Percentiles rank a stretch among this genome's conserved stretches.
Evolutionary conservation across 305 asterid species (phyloP).

Genomic region (Fraxinus floribunda): DNA sequence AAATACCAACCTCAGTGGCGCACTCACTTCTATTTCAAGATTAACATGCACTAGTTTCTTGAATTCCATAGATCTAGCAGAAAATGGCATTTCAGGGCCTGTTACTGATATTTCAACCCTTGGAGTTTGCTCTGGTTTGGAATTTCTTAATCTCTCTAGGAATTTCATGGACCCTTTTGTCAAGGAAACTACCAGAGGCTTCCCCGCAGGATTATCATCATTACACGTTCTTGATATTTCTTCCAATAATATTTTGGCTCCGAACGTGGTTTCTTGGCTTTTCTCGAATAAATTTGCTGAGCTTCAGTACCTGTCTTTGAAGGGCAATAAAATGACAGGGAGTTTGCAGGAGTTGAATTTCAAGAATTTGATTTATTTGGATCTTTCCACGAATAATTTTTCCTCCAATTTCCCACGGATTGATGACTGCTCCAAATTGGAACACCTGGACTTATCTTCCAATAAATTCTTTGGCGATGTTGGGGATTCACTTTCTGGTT

Average conservation of each 20-base stretch:
- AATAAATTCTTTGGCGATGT: slow-evolving; percentile 62
- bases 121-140: slow-evolving; percentile 54
- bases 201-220: slow-evolving; percentile 23
- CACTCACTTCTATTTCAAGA: slow-evolving; percentile 29
- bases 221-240: slow-evolving; percentile 71
- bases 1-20: slow-evolving; percentile 36
- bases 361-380: slow-evolving; percentile 42
- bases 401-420: not conserved
- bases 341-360: slow-evolving; percentile 40
- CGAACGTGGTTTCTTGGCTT: slow-evolving; percentile 51
- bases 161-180: slow-evolving; percentile 54
- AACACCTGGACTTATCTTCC: slow-evolving; percentile 74
- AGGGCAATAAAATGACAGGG: slow-evolving; percentile 58
- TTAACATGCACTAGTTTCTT: slow-evolving; percentile 35
- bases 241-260: slow-evolving; percentile 68
- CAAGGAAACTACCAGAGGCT: slow-evolving; percentile 20
- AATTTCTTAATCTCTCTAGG: slow-evolving; percentile 52
- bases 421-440: slow-evolving; percentile 50
- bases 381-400: not conserved
- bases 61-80: slow-evolving; percentile 45
- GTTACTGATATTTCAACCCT: slow-evolving; percentile 51
- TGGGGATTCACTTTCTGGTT: slow-evolving; percentile 50
- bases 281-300: slow-evolving; percentile 47
- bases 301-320: slow-evolving; percentile 55
- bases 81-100: slow-evolving; percentile 67